Evolutionary conservation across 345 rosid species (phyloP), one percentile per base, ranked within the genome.

Genomic region (Gossypium anomalum): DNA sequence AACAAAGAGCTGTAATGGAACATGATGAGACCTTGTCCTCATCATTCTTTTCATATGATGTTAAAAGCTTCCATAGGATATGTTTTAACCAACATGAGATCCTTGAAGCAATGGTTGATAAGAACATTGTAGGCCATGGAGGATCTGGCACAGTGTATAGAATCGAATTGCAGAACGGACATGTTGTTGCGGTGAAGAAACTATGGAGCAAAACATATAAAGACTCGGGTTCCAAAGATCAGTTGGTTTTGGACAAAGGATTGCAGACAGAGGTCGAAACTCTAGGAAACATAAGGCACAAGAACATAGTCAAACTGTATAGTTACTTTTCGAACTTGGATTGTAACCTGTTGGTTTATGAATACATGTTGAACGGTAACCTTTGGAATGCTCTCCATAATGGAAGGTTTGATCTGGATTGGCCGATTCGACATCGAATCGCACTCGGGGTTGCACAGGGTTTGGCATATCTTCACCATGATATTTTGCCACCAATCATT

Each of bases 381-480:
- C 92, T 94, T 13, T 85, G 97, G 89, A 93, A 92, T 44, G 89
- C 97, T 66, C 93, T 94, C 68, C 97, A 90, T 85, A 83, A 86
- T 74, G 94, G 93, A 47, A 45, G 79, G 64, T 66, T 81, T 72
- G 73, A 70, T 65, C 91, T 90, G 23, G 88, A 86, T 67, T 94
- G 98, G 98, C 91, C 89, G n/a, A 87, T 87, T 22, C 92, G 98
- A 52, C 97, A 94, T 67, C 91, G 82, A 78, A 89, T 94, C 63
- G 98, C 95, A 5, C 86, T 94, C 2, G 98, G 97, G 49, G 87
- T 94, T 1, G 97, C 97, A 15, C 97, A 94, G 75, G 97, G 98
- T 44, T 79, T 94, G 78, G 95, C 93, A 2, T 94, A 94, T 70
- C 97, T 94, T 71, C 98, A 94, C 78, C 95, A 90, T 76, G 97